Base-by-base conservation (phyloP, 1,284 basidiomycete genomes). In the Sporisorium graminicola region DNA sequence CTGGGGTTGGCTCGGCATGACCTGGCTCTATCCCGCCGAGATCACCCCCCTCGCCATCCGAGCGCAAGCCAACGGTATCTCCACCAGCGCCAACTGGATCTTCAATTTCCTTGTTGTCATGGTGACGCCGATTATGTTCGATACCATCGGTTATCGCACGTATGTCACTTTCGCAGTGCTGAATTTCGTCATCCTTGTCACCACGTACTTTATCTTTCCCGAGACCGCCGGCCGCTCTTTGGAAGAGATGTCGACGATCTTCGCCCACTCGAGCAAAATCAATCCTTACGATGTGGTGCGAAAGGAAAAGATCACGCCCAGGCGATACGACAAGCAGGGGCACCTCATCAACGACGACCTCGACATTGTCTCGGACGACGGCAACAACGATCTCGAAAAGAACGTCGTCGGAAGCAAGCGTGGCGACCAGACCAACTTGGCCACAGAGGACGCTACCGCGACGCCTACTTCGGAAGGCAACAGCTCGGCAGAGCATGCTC, bases 11-110 rank as follows among this genome's bases (percentile, higher is more conserved):
- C 79, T 85, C 33, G 83, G 83, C 18, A 82, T 85, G 82, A 80
- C 83, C 9, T 85, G 83, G 83, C 69, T 85, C n/a, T 84, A 83
- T 68, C 83, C 83, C 14, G 83, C 83, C 40, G 83, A 85, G 64
- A 82, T 84, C 62, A 84, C 83, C 1, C 82, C 82, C 0, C 73
- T 85, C 14, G 59, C 74, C 14, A 84, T 83, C 50, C 68, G 83
- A 22, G 82, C 82, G 0, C 72, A 78, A 44, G 81, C 81, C 12
- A 85, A 85, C 55, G 83, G 82, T 51, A 77, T 84, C 60, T 78
- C 74, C 7, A 83, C 82, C 0, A 70, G 68, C 7, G 68, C 79
- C 40, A 83, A 83, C 68, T 83, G 81, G 81, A 46, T 83, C 33
- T 84, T 82, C 63, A 84, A 84, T 57, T 84, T 84, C 40, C 24